phyloP scores from a whole-genome alignment of 441 rosid genomes.

The Pelargonium australe region DNA sequence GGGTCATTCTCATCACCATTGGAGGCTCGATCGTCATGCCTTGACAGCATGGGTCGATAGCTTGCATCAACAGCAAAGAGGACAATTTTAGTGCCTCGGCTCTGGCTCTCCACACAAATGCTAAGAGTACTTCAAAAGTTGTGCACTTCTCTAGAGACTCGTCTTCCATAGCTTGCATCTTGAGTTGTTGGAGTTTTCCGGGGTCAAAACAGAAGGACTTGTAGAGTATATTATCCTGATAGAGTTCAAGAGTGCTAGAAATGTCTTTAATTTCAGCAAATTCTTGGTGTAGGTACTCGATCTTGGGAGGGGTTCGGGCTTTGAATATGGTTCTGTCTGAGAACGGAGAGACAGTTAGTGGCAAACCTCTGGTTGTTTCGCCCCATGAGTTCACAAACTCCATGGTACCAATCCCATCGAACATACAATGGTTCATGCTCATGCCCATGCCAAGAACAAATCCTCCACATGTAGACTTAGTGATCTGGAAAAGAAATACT shows the following conservation, averaged over 20 bases:
- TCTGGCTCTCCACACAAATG: conserved; percentile 74
- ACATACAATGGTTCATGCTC: conserved; percentile 76
- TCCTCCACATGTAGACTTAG: conserved; percentile 78
- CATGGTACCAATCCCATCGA: conserved; percentile 88
- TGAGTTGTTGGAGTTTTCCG: conserved; percentile 53
- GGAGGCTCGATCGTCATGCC: too few relatives aligned
- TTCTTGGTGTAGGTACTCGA: conserved; percentile 58
- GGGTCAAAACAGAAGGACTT: conserved; percentile 67
- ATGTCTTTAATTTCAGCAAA: conserved; percentile 70
- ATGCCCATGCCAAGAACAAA: conserved; percentile 57
- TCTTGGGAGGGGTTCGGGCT: conserved; percentile 51
- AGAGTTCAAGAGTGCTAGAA: conserved; percentile 42
- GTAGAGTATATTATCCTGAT: conserved; percentile 49
- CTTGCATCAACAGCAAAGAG: conserved; percentile 62
- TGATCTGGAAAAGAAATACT: conserved; percentile 39
- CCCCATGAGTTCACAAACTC: conserved; percentile 91
- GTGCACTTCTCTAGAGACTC: conserved; percentile 51
- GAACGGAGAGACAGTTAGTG: conserved; percentile 58
- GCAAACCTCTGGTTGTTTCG: conserved; percentile 73
- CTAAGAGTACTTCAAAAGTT: conserved; percentile 66
- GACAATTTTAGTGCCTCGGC: conserved; percentile 60
- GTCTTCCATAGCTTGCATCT: conserved; percentile 46
- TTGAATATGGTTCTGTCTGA: conserved; percentile 52
- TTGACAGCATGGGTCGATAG: too few relatives aligned
- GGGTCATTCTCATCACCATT: too few relatives aligned